Conservation (phyloP, 2,329 filamentous ascomycete species). For the Aureobasidium melanogenum region DNA sequence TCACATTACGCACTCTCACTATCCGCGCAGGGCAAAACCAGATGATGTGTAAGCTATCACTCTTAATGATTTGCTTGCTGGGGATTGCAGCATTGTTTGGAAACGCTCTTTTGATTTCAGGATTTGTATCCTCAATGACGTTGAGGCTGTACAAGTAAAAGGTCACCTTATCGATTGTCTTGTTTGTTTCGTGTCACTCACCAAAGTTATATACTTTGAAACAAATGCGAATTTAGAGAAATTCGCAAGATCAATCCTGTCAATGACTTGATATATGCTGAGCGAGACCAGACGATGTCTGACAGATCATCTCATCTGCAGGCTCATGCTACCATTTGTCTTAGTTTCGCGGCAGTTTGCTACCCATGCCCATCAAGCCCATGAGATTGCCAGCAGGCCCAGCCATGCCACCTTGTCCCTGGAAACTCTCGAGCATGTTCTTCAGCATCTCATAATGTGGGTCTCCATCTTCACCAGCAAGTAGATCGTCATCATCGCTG, state of each 20-base stretch:
- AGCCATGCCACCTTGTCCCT: slow-evolving; percentile 74
- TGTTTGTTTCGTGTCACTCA: no score
- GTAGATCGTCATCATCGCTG: slow-evolving; percentile 34
- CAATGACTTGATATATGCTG: background rate
- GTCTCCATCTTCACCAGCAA: slow-evolving; percentile 48
- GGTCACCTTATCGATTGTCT: no score
- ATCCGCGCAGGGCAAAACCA: no score
- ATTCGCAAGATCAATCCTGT: background rate
- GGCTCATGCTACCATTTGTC: background rate
- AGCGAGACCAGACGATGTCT: background rate
- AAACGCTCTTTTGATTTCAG: no score
- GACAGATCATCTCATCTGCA: background rate
- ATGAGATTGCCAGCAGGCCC: slow-evolving; percentile 85
- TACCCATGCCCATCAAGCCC: slow-evolving; percentile 66
- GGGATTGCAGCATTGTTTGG: no score
- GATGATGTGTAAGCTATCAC: no score
- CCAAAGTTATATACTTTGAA: background rate
- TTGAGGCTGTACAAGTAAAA: no score
- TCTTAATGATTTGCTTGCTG: no score
- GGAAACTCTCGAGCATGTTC: slow-evolving; percentile 88
- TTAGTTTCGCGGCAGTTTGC: slow-evolving; percentile 53
- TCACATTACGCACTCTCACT: no score
- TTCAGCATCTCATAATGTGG: slow-evolving; percentile 82
- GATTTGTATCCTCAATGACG: no score
- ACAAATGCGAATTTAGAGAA: background rate